Conservation (phyloP, 306 rosid genomes). For the Nissolia schottii region DNA sequence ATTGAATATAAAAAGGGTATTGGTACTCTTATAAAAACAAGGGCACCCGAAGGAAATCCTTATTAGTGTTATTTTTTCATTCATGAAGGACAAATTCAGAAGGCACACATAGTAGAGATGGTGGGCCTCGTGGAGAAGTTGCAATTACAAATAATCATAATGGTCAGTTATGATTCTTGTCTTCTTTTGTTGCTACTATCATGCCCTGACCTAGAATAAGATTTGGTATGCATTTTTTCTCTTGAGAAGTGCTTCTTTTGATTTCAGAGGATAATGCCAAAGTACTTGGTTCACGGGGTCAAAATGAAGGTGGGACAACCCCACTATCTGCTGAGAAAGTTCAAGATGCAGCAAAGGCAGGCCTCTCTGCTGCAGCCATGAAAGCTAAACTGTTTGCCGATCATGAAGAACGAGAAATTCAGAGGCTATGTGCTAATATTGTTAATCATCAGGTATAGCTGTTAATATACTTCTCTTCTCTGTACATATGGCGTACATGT, state of each 20-base stretch:
- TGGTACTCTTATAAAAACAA: no score
- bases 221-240: conserved; percentile 9
- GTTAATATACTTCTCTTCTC: not conserved
- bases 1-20: no score
- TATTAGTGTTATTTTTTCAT: conserved; percentile 26
- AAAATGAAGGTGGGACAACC: conserved; percentile 51
- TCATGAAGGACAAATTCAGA: conserved; percentile 67
- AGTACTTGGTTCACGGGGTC: conserved; percentile 50
- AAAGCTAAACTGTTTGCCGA: conserved; percentile 96
- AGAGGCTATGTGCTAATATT: conserved; percentile 92
- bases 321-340: conserved; percentile 70
- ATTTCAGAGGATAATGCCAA: conserved; percentile 64
- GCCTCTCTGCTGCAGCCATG: conserved; percentile 96
- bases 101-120: conserved; percentile 46
- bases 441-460: conserved; percentile 83
- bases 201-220: conserved; percentile 9
- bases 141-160: conserved; percentile 56
- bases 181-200: not conserved
- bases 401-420: conserved; percentile 99
- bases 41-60: no score
- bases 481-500: not conserved
- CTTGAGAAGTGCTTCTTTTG: conserved; percentile 18
- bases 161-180: conserved; percentile 47
- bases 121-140: conserved; percentile 53
- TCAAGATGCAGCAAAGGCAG: conserved; percentile 85